phyloP scores from a whole-genome alignment of 495 filamentous ascomycete species.

The Neurospora africana region DNA sequence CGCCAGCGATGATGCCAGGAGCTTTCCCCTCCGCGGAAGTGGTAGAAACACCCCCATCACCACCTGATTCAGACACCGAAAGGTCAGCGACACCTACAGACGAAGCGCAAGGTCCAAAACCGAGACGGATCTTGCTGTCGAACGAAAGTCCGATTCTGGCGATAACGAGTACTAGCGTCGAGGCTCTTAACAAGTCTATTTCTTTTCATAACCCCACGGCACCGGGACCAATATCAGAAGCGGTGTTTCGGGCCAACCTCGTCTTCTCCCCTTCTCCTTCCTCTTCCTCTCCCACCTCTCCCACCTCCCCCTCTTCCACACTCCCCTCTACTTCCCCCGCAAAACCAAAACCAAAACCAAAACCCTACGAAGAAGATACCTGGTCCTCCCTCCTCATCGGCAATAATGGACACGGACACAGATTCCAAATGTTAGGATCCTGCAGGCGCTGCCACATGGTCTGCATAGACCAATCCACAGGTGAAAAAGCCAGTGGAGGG shows the following conservation, averaged over 20 bases:
- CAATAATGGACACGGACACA: constrained; percentile 16
- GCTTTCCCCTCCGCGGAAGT: constrained; percentile 33
- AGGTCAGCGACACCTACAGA: not conserved
- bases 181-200: constrained; percentile 63
- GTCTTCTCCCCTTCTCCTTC: constrained; percentile 19
- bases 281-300: not conserved
- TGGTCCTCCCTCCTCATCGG: constrained; percentile 37
- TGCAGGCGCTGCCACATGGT: constrained; percentile 94
- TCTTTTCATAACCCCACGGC: not conserved
- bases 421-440: constrained; percentile 62
- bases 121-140: constrained; percentile 61
- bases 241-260: constrained; percentile 75
- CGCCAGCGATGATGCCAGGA: constrained; percentile 33
- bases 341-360: not conserved
- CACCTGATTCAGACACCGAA: constrained; percentile 39
- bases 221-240: constrained; percentile 37
- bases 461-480: constrained; percentile 80
- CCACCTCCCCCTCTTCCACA: constrained; percentile 16
- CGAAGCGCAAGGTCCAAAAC: not conserved
- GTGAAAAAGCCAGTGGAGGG: constrained; percentile 46
- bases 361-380: constrained; percentile 43
- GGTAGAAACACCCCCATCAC: constrained; percentile 24
- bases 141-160: constrained; percentile 90
- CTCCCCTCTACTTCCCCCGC: constrained; percentile 12
- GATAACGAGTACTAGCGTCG: constrained; percentile 70